Evolutionary conservation across 1,284 basidiomycete genomes (phyloP).

Genomic region (Fomitopsis betulina): DNA sequence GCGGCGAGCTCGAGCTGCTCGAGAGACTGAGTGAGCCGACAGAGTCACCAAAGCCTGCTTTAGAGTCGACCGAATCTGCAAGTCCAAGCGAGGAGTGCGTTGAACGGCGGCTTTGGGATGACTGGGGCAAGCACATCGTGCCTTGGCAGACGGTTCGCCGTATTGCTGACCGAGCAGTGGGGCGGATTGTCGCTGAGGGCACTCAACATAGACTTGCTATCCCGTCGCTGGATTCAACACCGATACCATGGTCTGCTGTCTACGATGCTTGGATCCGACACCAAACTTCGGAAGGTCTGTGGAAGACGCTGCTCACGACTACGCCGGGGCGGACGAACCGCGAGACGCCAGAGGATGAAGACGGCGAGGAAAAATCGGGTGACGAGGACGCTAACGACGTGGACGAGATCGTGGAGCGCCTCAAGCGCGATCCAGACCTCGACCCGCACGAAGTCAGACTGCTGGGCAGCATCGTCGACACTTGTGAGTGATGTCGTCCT

Average conservation of each 20-base stretch:
- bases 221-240: constrained; percentile 47
- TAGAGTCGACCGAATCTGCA: constrained; percentile 10
- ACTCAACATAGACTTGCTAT: constrained; percentile 22
- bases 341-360: constrained; percentile 31
- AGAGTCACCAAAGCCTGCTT: constrained; percentile 7
- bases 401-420: constrained; percentile 70
- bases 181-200: constrained; percentile 49
- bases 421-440: constrained; percentile 72
- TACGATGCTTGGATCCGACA: constrained; percentile 58
- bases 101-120: constrained; percentile 54
- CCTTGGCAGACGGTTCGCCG: constrained; percentile 63
- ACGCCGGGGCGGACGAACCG: constrained; percentile 36
- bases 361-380: constrained; percentile 31
- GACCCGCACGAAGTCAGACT: constrained; percentile 76
- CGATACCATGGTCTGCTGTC: constrained; percentile 60
- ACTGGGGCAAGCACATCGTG: constrained; percentile 67
- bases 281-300: constrained; percentile 42
- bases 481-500: constrained; percentile 41
- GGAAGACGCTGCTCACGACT: constrained; percentile 60
- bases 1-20: constrained; percentile 54
- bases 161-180: constrained; percentile 71
- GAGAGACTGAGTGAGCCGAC: constrained; percentile 17
- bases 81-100: constrained; percentile 1
- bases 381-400: constrained; percentile 35
- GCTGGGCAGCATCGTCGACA: constrained; percentile 80